Percentiles rank a stretch among this genome's conserved stretches.
These are phyloP conservation scores for Berkeleyomyces rouxiae DNA, from an alignment of 2,329 filamentous ascomycete species.

Conservation along the genomic window DNA sequence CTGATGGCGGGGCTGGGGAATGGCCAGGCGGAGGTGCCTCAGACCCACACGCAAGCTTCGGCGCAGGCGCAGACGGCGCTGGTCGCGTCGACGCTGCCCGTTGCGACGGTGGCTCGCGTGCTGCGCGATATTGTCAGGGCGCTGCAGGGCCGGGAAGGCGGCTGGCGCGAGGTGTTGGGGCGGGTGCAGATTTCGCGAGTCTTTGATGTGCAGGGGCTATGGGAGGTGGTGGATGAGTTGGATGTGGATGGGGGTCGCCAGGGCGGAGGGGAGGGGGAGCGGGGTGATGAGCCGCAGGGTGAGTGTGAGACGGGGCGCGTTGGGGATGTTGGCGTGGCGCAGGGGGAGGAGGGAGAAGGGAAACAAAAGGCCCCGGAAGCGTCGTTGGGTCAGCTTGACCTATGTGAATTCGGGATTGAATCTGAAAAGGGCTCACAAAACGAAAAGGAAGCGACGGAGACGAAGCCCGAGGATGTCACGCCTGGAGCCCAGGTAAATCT, in stretches of 20 bases:
- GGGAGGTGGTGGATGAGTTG: conserved; percentile 36
- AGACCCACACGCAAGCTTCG: no score
- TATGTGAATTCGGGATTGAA: no score
- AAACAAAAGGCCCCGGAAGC: no score
- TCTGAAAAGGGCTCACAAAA: background rate
- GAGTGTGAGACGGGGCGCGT: background rate
- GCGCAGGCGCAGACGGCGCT: conserved; percentile 19
- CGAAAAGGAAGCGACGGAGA: background rate
- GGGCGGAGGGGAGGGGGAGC: background rate
- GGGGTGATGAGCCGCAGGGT: background rate
- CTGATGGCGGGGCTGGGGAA: conserved; percentile 18
- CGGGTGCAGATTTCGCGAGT: conserved; percentile 37
- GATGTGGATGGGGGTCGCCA: background rate
- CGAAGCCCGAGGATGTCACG: no score
- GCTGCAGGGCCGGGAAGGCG: conserved; percentile 14
- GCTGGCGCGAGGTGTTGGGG: conserved; percentile 26
- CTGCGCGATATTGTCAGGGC: conserved; percentile 21
- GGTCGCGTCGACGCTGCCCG: conserved; percentile 33
- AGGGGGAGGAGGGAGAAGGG: background rate
- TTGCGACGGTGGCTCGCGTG: conserved; percentile 24
- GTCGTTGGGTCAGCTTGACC: no score
- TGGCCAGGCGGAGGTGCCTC: no score
- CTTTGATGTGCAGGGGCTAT: conserved; percentile 41
- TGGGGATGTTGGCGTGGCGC: background rate
- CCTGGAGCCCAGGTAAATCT: no score